Evolutionary conservation across 106 monocot genomes (phyloP).

Genomic region (Narthecium ossifragum): DNA sequence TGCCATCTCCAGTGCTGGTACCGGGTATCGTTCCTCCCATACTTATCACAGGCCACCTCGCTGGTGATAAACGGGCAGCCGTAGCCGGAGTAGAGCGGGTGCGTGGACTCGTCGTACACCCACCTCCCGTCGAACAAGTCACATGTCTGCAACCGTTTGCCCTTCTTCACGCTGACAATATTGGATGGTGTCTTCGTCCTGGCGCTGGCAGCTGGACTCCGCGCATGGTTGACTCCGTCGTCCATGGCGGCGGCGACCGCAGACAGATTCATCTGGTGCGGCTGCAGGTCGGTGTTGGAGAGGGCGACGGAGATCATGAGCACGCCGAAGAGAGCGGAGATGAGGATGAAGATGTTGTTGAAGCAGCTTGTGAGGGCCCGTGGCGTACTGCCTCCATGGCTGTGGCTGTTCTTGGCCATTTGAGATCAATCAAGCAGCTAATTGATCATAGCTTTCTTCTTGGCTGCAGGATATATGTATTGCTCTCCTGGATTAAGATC

Average conservation of each 20-base stretch:
- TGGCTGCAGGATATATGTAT: no score
- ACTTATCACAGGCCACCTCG: slow-evolving; percentile 31
- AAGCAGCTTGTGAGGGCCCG: slow-evolving; percentile 2
- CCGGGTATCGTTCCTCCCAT: slow-evolving; percentile 31
- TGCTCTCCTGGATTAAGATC: no score
- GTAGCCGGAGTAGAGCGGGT: slow-evolving; percentile 25
- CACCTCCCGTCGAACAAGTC: slow-evolving; percentile 20
- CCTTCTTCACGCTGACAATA: no score
- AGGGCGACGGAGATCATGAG: not conserved
- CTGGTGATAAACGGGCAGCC: slow-evolving; percentile 30
- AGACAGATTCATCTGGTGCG: not conserved
- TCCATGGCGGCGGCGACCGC: not conserved
- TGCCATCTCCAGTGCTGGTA: slow-evolving; percentile 54
- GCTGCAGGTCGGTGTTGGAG: no score
- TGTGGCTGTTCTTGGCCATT: not conserved
- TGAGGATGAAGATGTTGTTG: not conserved
- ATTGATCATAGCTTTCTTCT: no score
- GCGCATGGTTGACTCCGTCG: no score
- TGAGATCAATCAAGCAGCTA: no score
- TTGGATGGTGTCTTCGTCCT: no score
- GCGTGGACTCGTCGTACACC: slow-evolving; percentile 31
- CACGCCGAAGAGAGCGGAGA: not conserved
- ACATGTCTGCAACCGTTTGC: no score
- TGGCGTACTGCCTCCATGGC: no score
- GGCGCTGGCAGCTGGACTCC: no score